Conservation (phyloP, 2,329 filamentous ascomycete genomes). For the Cytospora chrysosperma region DNA sequence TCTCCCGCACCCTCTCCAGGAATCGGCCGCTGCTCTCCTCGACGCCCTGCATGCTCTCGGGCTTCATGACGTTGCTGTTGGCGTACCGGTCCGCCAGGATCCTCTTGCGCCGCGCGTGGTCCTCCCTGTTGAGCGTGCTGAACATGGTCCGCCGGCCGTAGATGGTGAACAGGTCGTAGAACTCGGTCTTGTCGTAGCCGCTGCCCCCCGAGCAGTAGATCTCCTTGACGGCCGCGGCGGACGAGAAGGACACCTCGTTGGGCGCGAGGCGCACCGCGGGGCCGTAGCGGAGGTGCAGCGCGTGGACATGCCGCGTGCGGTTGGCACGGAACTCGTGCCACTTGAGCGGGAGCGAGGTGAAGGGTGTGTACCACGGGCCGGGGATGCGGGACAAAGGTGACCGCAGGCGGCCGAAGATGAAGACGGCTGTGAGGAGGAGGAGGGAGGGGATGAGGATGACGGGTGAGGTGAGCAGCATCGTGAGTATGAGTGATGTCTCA, state of each 20-base stretch:
- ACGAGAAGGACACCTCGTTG: constrained; percentile 59
- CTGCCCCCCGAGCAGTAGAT: constrained; percentile 63
- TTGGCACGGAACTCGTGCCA: constrained; percentile 55
- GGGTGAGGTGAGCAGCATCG: constrained; percentile 28
- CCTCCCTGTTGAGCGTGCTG: constrained; percentile 53
- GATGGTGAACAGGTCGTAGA: constrained; percentile 60
- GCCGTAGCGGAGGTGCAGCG: constrained; percentile 54
- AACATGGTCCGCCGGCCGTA: constrained; percentile 62
- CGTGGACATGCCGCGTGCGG: constrained; percentile 55
- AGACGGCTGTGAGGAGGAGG: constrained; percentile 14
- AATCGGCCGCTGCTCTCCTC: constrained; percentile 56
- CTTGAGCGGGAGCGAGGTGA: constrained; percentile 52
- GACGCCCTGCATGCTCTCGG: constrained; percentile 56
- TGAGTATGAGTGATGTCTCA: background rate
- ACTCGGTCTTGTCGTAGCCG: constrained; percentile 64
- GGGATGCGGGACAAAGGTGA: constrained; percentile 46
- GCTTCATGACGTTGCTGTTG: constrained; percentile 63
- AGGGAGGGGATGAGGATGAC: constrained; percentile 19
- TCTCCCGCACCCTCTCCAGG: constrained; percentile 49
- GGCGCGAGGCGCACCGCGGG: constrained; percentile 58
- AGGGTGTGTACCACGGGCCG: constrained; percentile 47
- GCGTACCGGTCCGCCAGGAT: constrained; percentile 66
- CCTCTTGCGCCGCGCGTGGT: constrained; percentile 64
- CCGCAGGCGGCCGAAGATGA: constrained; percentile 28
- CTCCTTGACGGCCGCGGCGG: constrained; percentile 56